Evolutionary conservation across 805 yeast species (phyloP).

Genomic region (Yamadazyma akitaensis): DNA sequence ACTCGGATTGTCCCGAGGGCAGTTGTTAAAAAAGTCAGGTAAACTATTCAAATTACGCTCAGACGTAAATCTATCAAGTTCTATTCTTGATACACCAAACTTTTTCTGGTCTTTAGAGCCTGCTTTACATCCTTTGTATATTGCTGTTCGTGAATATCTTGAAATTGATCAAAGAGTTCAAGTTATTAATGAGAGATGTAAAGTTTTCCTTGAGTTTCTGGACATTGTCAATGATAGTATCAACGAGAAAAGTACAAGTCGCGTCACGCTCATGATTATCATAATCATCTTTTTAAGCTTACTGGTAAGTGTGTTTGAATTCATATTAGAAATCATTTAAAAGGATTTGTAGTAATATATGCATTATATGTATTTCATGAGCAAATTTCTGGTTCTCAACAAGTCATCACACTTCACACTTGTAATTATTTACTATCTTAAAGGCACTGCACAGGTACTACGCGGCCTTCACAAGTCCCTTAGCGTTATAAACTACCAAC

Average conservation of each 20-base stretch:
- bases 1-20: conserved; percentile 79
- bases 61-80: conserved; percentile 88
- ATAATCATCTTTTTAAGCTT: conserved; percentile 76
- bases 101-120: conserved; percentile 96
- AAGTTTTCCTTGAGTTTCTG: conserved; percentile 88
- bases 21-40: conserved; percentile 84
- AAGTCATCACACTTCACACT: too few relatives aligned
- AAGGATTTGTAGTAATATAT: neutral
- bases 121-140: conserved; percentile 86
- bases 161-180: conserved; percentile 95
- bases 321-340: conserved; percentile 45
- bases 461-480: neutral
- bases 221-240: conserved; percentile 92
- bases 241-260: conserved; percentile 87
- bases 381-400: too few relatives aligned
- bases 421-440: too few relatives aligned
- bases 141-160: conserved; percentile 84
- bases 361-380: neutral
- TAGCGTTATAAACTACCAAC: neutral
- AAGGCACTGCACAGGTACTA: too few relatives aligned
- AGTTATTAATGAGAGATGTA: conserved; percentile 89
- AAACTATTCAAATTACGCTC: conserved; percentile 84
- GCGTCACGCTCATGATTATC: conserved; percentile 88
- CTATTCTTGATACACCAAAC: conserved; percentile 91
- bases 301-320: conserved; percentile 72